Evolutionary conservation across 768 basidiomycete species (phyloP), one percentile per base, ranked within the genome.

Genomic region (Mrakia blollopis): DNA sequence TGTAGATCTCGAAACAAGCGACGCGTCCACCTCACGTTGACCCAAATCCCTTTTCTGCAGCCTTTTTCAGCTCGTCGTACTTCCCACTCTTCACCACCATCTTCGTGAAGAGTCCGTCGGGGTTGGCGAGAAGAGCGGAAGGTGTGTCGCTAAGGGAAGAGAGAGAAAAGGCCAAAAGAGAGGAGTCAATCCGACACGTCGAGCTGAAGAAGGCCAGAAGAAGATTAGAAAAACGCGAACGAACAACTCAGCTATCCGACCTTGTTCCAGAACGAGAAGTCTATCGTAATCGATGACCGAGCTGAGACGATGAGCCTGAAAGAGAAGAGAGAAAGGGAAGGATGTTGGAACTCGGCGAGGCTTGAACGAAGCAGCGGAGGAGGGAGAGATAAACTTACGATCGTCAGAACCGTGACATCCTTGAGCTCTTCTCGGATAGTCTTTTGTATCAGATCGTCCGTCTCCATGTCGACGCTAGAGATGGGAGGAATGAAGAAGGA

Each of bases 381-480:
- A 77, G n/a, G 60, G 61, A 61, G 44, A 32, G 39, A 10, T 1
- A 65, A 60, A 72, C 68, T 60, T 1, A 60, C 70, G 44, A 77
- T 77, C 16, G 61, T 67, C 2, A 72, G 35, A 35, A 77, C 28
- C 0, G 57, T 62, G 16, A 25, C 18, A 23, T 62, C 39, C 35
- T 52, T 32, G 11, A 74, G n/a, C 82, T 92, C 91, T 80, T 91
- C 89, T 39, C 90, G 87, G 47, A 92, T 89, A 0, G 91, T 92
- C 52, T 84, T 84, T 82, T 92, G 91, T 73, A 93, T 90, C 88
- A 80, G 74, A 23, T 61, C 60, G 62, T 73, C 74, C 41, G 69
- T 77, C n/a, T 28, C 61, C 32, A 35, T 28, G 41, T 72, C 76
- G 30, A 72, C 71, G 25, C 57, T 57, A n/a, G 16, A 11, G 3